phyloP scores from a whole-genome alignment of 1,284 basidiomycete species.

The Dichomitus squalens region DNA sequence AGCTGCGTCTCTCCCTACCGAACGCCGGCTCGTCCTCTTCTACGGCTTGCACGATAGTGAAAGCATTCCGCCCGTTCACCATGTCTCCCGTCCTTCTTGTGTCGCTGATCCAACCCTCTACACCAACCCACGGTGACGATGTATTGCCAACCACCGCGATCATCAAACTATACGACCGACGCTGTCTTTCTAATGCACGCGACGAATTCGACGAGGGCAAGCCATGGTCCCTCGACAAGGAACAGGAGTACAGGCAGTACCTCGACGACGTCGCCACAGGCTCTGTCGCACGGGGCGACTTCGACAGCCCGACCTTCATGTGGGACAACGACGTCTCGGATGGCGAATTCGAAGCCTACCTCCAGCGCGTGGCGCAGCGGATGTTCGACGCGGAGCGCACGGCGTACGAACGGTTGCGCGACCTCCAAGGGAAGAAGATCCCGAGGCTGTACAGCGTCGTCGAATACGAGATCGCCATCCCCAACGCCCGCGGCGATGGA shows the following conservation, averaged over 20 bases:
- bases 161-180: neutral
- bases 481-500: neutral
- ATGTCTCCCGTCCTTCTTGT: neutral
- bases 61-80: neutral
- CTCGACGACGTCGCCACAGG: neutral
- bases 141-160: too few species aligned
- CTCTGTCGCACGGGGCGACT: neutral
- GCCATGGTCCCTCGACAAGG: constrained; percentile 1
- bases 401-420: constrained; percentile 1
- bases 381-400: constrained; percentile 1
- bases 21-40: neutral
- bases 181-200: neutral
- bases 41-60: neutral
- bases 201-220: neutral
- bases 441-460: constrained; percentile 8
- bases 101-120: neutral
- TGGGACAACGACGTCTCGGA: constrained; percentile 3
- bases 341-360: constrained; percentile 3
- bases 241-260: neutral
- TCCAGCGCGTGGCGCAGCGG: neutral
- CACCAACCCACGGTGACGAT: neutral
- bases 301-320: neutral
- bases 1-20: neutral
- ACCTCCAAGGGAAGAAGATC: constrained; percentile 10
- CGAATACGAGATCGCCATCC: constrained; percentile 1